Evolutionary conservation across 2,329 filamentous ascomycete genomes (phyloP).

Genomic region (Aspergillus puulaauensis): DNA sequence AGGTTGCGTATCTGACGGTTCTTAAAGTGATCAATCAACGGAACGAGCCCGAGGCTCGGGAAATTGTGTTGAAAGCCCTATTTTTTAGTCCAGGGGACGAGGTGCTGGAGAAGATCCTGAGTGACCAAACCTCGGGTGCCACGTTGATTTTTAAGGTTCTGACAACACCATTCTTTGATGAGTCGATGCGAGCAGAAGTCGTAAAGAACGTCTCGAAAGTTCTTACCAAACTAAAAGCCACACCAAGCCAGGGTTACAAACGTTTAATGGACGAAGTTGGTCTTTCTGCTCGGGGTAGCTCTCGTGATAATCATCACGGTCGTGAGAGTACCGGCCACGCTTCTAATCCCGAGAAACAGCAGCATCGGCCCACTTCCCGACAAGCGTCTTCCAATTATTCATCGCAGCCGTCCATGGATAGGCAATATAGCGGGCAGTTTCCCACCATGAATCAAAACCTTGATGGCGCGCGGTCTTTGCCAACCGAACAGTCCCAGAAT

Average conservation of each 20-base stretch:
- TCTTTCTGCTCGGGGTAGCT: conserved; percentile 58
- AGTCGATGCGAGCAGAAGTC: conserved; percentile 81
- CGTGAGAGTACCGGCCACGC: conserved; percentile 32
- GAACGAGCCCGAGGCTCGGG: conserved; percentile 86
- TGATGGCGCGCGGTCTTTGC: conserved; percentile 36
- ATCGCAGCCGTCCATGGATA: conserved; percentile 38
- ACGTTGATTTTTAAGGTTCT: conserved; percentile 98
- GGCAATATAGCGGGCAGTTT: conserved; percentile 45
- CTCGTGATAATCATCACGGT: conserved; percentile 40
- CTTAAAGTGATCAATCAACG: conserved; percentile 98
- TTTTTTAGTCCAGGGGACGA: conserved; percentile 91
- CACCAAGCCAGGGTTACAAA: conserved; percentile 95
- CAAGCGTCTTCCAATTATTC: conserved; percentile 39
- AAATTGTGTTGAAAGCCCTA: conserved; percentile 82
- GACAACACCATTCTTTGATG: conserved; percentile 96
- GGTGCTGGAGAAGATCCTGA: conserved; percentile 83
- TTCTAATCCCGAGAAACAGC: conserved; percentile 41
- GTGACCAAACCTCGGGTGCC: conserved; percentile 86
- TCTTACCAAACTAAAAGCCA: conserved; percentile 83
- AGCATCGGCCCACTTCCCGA: conserved; percentile 43
- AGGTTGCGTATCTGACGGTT: conserved; percentile 95
- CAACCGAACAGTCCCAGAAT: conserved; percentile 34
- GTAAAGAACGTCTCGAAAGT: conserved; percentile 91
- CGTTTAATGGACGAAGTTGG: conserved; percentile 98
- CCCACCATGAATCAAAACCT: conserved; percentile 35